Evolutionary conservation across 2,329 filamentous ascomycete genomes (phyloP), one percentile per base, ranked within the genome.

Genomic region (Microsporum ferrugineum): DNA sequence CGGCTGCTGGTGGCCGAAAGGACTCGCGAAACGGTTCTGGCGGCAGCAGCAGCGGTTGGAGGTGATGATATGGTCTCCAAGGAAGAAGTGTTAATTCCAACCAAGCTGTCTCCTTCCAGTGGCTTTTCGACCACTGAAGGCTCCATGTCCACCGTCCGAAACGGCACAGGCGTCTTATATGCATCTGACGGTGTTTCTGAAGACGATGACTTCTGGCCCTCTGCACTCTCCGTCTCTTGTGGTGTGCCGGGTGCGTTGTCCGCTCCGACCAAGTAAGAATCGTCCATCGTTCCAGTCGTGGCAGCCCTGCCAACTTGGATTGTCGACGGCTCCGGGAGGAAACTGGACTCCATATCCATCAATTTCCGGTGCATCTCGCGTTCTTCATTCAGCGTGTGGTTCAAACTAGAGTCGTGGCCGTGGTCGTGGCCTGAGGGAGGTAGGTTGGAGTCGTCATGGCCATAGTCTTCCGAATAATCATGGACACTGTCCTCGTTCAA

Each of bases 281-380:
- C 76, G 62, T 78, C 77, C 8, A 67, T 69, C 47, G 17, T 23
- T 23, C 74, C 73, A 12, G 55, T 45, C 3, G 14, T 65, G 61
- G 29, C 63, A 60, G 23, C 63, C 65, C 66, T 39, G 63, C 62
- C 60, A 67, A 76, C 68, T 17, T 73, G 72, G 27, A 79, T 70
- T 1, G 74, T 73, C 2, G 79, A 79, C 1, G 77, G 74, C 53
- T 84, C 82, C 0, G 82, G 83, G 51, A 85, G 63, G 65, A 86
- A 85, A 67, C 82, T 85, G 2, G 83, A 85, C 68, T 85, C 83
- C 60, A 85, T 77, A 65, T 86, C 83, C 76, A 82, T 79, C 64
- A 86, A 70, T 64, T 80, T 80, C 61, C 78, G 76, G 65, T 79
- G 78, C 80, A 85, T 84, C 66, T 84, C 82, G 59, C 74, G 75